Percentiles rank a stretch among this genome's conserved stretches.
phyloP scores from a whole-genome alignment of 2,329 filamentous ascomycete species.

The Monilinia polystroma region DNA sequence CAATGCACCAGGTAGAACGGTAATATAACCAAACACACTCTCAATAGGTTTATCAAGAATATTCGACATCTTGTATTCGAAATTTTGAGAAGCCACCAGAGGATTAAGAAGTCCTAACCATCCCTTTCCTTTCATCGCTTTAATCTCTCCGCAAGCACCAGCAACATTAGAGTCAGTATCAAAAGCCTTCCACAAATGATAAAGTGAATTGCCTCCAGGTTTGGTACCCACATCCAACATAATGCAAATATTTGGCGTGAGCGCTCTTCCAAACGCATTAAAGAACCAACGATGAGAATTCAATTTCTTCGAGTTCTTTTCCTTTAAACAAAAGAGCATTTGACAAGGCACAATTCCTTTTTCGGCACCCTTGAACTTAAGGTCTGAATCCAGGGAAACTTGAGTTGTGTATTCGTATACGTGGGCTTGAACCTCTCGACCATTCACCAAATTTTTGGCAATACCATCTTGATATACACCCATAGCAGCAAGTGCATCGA shows the following conservation, averaged over 20 bases:
- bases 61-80: conserved; percentile 99
- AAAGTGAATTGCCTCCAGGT: conserved; percentile 85
- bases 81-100: conserved; percentile 94
- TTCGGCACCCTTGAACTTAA: conserved; percentile 98
- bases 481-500: conserved; percentile 94
- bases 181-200: conserved; percentile 98
- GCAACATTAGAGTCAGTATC: conserved; percentile 97
- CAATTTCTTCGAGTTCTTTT: conserved; percentile 95
- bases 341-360: conserved; percentile 98
- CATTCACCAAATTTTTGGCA: conserved; percentile 97
- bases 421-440: conserved; percentile 90
- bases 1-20: conserved; percentile 89
- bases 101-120: conserved; percentile 87
- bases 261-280: conserved; percentile 89
- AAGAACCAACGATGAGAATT: conserved; percentile 99
- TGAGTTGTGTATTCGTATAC: conserved; percentile 99
- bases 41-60: conserved; percentile 97
- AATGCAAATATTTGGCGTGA: conserved; percentile 96
- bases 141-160: conserved; percentile 95
- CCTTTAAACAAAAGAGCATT: conserved; percentile 97
- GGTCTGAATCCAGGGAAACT: conserved; percentile 88
- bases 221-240: conserved; percentile 94
- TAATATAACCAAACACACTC: conserved; percentile 97
- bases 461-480: conserved; percentile 98
- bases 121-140: conserved; percentile 87